phyloP scores from a whole-genome alignment of 768 basidiomycete genomes.

The Boletus rubroflammeus region DNA sequence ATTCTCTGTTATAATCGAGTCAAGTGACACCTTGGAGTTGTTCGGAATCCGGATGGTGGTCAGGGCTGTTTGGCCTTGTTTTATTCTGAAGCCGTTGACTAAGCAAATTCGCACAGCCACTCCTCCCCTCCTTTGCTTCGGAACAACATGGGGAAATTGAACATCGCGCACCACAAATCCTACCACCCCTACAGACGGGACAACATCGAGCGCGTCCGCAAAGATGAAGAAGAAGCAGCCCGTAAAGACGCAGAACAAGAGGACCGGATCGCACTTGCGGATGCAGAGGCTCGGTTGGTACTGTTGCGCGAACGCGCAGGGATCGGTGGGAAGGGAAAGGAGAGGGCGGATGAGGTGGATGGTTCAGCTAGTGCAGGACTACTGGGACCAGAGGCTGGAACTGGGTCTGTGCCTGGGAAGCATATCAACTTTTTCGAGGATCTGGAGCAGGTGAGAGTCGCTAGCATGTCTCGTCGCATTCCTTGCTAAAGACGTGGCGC shows the following conservation, averaged over 20 bases:
- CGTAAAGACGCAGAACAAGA: constrained; percentile 66
- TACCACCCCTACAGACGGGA: constrained; percentile 85
- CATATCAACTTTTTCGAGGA: constrained; percentile 87
- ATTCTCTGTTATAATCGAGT: not conserved
- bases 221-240: constrained; percentile 77
- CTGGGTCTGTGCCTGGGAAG: constrained; percentile 38
- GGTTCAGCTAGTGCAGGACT: not conserved
- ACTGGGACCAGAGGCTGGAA: not conserved
- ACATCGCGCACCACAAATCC: constrained; percentile 89
- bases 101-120: not conserved
- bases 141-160: constrained; percentile 38
- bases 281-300: constrained; percentile 75
- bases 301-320: constrained; percentile 62
- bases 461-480: not conserved
- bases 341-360: constrained; percentile 33
- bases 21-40: too few species aligned
- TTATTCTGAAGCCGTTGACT: constrained; percentile 14
- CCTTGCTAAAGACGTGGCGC: not conserved
- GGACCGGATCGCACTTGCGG: constrained; percentile 69
- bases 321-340: constrained; percentile 33
- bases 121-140: not conserved
- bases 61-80: constrained; percentile 13
- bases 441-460: constrained; percentile 57
- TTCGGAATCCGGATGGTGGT: too few species aligned
- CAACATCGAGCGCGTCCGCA: constrained; percentile 77